Evolutionary conservation across 129 eudicot species (phyloP), one percentile per base, ranked within the genome.

Genomic region (Tagetes erecta): DNA sequence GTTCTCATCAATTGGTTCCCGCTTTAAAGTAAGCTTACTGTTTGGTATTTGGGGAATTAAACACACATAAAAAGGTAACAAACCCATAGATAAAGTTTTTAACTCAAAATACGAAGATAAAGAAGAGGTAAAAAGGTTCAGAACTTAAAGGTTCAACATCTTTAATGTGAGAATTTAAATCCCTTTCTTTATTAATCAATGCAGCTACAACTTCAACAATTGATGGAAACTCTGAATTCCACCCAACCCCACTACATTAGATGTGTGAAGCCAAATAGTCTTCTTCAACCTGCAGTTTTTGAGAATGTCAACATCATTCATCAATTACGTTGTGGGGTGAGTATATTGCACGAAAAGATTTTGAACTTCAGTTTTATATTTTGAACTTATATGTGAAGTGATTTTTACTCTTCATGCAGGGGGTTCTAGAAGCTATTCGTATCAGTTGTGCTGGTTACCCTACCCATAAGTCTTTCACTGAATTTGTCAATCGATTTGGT

Each of bases 371-470:
- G 30, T 11, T 44, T 12, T 37, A 20, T 9, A 40, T 63, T 42
- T 62, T 72, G 39, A 71, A 50, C 11, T 78, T 57, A 72, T 74
- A 34, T 74, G 44, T 6, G 3, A 33, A 63, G 37, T 20, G 62
- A 13, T 64, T 67, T 76, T 78, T 68, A 66, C 60, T 74, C 38
- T 70, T 72, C 68, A 71, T 81, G 63, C 80, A 94, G 98, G 98
- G 98, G 74, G 98, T 94, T 80, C 82, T 94, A 64, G 98, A 94
- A 81, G 98, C 98, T 76, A 94, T 94, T 80, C 92, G 98, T 83
- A 94, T 94, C 50, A 94, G 98, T 68, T 88, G 96, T 85, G 96
- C 98, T 51, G 98, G 98, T 62, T 94, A 94, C 82, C 98, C 98
- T 36, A 94, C 98, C 52, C 88, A 89, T 37, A 88, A 87, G 84